Conservation (phyloP, 345 rosid species). For the Kandelia obovata region DNA sequence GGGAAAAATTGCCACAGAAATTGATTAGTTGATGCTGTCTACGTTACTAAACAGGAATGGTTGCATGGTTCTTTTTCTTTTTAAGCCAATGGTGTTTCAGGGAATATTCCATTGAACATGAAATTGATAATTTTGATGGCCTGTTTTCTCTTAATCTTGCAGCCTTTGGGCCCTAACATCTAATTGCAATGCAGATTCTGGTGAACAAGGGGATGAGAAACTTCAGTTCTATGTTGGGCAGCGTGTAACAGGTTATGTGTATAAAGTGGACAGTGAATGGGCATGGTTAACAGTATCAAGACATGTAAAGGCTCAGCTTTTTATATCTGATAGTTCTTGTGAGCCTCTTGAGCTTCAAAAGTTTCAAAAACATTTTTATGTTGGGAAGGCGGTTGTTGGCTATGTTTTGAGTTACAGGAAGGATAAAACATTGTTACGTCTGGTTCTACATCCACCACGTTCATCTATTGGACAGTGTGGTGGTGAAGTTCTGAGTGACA, state of each 20-base stretch:
- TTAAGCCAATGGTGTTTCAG: too few species aligned
- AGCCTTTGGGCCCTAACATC: conserved; percentile 6
- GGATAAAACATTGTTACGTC: conserved; percentile 61
- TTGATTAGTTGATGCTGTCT: too few species aligned
- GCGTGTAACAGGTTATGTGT: conserved; percentile 63
- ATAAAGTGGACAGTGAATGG: conserved; percentile 89
- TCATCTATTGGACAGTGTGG: conserved; percentile 22
- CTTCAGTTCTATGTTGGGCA: conserved; percentile 55
- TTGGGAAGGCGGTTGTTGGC: conserved; percentile 68
- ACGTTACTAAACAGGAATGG: too few species aligned
- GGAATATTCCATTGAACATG: too few species aligned
- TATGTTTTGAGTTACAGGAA: conserved; percentile 55
- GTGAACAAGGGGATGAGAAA: conserved; percentile 41
- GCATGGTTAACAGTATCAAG: conserved; percentile 75
- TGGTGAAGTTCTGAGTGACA: conserved; percentile 19
- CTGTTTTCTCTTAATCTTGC: neutral
- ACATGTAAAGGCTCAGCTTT: conserved; percentile 60
- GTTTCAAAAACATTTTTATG: conserved; percentile 52
- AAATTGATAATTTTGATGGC: neutral
- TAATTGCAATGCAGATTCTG: conserved; percentile 37
- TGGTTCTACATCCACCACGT: conserved; percentile 56
- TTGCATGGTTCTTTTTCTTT: too few species aligned
- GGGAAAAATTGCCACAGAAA: too few species aligned
- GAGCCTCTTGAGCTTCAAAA: conserved; percentile 71
- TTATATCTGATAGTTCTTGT: conserved; percentile 68